Conservation (phyloP, 352 stramenopile species). For the Phytophthora nicotianae region DNA sequence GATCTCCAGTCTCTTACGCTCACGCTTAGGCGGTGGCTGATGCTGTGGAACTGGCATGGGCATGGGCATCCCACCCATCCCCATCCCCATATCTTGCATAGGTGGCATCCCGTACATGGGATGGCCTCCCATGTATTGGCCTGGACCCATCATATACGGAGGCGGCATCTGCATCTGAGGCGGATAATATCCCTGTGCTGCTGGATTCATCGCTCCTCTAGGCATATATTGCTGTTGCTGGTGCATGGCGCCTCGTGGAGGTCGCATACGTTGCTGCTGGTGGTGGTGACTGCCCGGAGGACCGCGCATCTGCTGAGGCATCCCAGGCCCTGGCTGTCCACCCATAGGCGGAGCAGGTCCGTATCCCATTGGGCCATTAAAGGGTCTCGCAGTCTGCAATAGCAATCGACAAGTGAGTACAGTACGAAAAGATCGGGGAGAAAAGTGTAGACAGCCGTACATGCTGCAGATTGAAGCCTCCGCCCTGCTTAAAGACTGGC, state of each 20-base stretch:
- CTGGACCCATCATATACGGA: constrained; percentile 53
- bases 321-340: constrained; percentile 31
- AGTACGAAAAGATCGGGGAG: constrained; percentile 11
- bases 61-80: constrained; percentile 45
- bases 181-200: constrained; percentile 50
- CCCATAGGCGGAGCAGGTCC: constrained; percentile 34
- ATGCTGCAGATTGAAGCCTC: constrained; percentile 48
- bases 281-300: constrained; percentile 45
- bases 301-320: constrained; percentile 57
- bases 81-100: constrained; percentile 54
- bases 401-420: neutral
- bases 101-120: constrained; percentile 52
- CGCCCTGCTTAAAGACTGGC: constrained; percentile 46
- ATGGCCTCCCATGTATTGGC: constrained; percentile 44
- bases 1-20: constrained; percentile 56
- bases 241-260: constrained; percentile 44
- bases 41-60: constrained; percentile 39
- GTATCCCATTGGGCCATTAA: constrained; percentile 50
- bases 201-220: constrained; percentile 43
- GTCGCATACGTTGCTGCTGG: constrained; percentile 42
- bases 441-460: constrained; percentile 23
- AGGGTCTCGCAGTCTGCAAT: constrained; percentile 40
- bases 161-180: constrained; percentile 51
- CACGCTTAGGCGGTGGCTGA: constrained; percentile 49
- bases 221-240: constrained; percentile 51